Evolutionary conservation across 129 eudicot genomes (phyloP), one percentile per base, ranked within the genome.

Genomic region (Sambucus nigra): DNA sequence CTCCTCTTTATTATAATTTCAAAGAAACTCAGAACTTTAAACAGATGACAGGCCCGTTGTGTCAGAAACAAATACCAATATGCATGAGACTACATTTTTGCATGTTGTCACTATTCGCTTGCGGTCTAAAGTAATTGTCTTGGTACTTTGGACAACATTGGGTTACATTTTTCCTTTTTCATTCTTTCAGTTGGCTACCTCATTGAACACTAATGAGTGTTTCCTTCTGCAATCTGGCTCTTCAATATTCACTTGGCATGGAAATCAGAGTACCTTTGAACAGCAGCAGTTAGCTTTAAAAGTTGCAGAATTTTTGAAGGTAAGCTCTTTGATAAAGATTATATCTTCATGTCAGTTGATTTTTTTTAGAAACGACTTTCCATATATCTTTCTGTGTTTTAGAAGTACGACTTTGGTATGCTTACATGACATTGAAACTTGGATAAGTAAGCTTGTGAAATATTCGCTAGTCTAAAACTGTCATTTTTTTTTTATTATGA

Each of bases 231-330:
- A 92, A 79, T 76, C 99, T 47, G 89, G 96, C 58, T 69, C 96
- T 51, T 76, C 96, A 26, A 19, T 86, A 31, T 92, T 92, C 76
- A 60, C 60, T 39, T 92, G 99, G 99, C 88, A 91, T 60, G 99
- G 99, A 31, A 79, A 70, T 64, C 99, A 86, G 61, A 80, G 95
- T 50, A 71, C 78, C 25, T 72, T 69, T 65, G 96, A 92, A 64
- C 99, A 92, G 74, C 99, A 92, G 54, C 84, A 72, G 60, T 49
- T 92, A 38, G 96, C 86, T 31, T 77, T 78, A 41, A 82, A 82
- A 75, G 72, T 92, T 75, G 99, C 96, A 14, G 99, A 86, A 28
- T 82, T 92, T 75, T 56, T 92, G 64, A 92, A 92, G 96, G 99
- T 92, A 65, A 21, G 44, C 19, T 4, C 53, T 31, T 46, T 25